Percentiles rank a stretch among this genome's conserved stretches.
These are phyloP conservation scores for Lasiosphaeris hirsuta DNA, from an alignment of 495 filamentous ascomycete species.

Conservation along the genomic window DNA sequence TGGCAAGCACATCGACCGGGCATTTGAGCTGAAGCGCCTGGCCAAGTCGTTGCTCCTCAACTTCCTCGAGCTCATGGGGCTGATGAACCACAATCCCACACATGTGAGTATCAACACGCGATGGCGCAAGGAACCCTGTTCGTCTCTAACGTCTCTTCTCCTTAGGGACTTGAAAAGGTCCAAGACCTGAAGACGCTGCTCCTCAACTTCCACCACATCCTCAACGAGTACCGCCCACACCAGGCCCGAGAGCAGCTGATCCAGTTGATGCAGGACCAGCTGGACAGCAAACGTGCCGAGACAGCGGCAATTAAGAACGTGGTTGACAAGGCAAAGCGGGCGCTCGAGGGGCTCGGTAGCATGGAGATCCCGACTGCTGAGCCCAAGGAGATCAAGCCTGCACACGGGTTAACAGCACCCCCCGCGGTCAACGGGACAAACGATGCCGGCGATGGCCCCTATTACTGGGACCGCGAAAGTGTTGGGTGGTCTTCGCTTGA, in stretches of 20 bases:
- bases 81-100: conserved; percentile 62
- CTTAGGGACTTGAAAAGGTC: conserved; percentile 57
- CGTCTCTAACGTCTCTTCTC: background rate
- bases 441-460: conserved; percentile 13
- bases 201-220: conserved; percentile 82
- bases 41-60: conserved; percentile 79
- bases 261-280: conserved; percentile 84
- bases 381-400: background rate
- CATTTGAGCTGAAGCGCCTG: conserved; percentile 71
- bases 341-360: conserved; percentile 61
- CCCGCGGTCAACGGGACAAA: background rate
- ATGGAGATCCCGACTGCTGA: conserved; percentile 30
- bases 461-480: conserved; percentile 9
- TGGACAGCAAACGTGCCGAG: conserved; percentile 70
- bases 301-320: conserved; percentile 70
- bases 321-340: conserved; percentile 66
- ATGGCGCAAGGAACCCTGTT: conserved; percentile 10
- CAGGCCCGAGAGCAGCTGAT: conserved; percentile 91
- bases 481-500: conserved; percentile 18
- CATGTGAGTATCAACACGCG: conserved; percentile 34
- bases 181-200: conserved; percentile 73
- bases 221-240: conserved; percentile 94
- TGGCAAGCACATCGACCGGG: conserved; percentile 59
- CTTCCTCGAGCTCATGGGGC: conserved; percentile 75
- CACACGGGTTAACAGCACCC: background rate